Percentiles rank a stretch among this genome's conserved stretches.
phyloP scores from a whole-genome alignment of 2,329 filamentous ascomycete genomes.

The Botryotinia calthae region DNA sequence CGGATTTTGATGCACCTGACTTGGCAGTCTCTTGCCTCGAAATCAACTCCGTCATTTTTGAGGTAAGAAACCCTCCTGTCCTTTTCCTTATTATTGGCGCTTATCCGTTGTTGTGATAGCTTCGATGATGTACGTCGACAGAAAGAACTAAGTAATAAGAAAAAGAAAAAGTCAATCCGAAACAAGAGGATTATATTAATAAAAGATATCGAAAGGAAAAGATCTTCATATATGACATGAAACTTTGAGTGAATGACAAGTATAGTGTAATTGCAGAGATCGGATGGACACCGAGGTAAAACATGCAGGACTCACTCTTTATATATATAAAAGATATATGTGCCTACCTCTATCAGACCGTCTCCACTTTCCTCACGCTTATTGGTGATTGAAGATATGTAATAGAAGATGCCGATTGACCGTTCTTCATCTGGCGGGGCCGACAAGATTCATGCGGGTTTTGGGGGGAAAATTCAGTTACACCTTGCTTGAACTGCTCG shows the following conservation, averaged over 20 bases:
- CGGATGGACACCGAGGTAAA: not conserved
- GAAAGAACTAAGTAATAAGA: not conserved
- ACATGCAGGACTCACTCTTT: not conserved
- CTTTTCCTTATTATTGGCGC: not conserved
- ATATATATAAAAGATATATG: not conserved
- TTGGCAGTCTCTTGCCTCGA: constrained; percentile 10
- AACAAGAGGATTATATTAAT: not conserved
- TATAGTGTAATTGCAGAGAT: not conserved
- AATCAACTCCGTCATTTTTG: constrained; percentile 6
- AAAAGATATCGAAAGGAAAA: not conserved
- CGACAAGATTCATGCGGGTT: not conserved
- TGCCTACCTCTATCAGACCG: not conserved
- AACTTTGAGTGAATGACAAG: not conserved
- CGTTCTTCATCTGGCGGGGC: not conserved
- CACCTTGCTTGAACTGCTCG: not conserved
- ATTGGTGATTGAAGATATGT: constrained; percentile 1
- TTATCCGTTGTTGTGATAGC: not conserved
- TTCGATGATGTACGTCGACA: not conserved
- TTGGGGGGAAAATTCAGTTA: not conserved
- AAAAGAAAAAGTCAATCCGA: not conserved
- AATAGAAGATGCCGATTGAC: constrained; percentile 10
- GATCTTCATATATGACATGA: not conserved
- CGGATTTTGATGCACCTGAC: constrained; percentile 21
- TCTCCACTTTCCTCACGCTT: not conserved
- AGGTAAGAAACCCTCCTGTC: not conserved